phyloP scores from a whole-genome alignment of 2,329 filamentous ascomycete species.

The Metarhizium guizhouense region DNA sequence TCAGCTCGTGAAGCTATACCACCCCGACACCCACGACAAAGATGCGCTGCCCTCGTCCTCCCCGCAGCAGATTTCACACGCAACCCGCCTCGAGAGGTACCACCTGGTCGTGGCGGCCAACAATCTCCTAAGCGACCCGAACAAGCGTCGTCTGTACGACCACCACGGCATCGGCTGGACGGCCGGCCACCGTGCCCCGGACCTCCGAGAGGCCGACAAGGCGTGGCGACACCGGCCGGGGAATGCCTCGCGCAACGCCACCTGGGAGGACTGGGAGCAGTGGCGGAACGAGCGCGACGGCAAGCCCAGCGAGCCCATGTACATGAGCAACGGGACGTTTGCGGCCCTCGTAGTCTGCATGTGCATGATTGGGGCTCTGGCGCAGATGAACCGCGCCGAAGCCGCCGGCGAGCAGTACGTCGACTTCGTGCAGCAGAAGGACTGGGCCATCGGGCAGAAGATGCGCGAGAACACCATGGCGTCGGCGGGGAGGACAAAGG shows the following conservation, averaged over 20 bases:
- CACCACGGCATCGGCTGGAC: constrained; percentile 74
- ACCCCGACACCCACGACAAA: constrained; percentile 61
- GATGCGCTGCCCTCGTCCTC: constrained; percentile 6
- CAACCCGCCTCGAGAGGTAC: constrained; percentile 76
- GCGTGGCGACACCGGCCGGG: constrained; percentile 40
- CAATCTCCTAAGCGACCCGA: constrained; percentile 73
- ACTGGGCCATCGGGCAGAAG: constrained; percentile 54
- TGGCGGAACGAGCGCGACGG: constrained; percentile 54
- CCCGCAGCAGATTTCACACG: constrained; percentile 30
- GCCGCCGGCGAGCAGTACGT: constrained; percentile 53
- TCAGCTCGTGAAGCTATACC: constrained; percentile 89
- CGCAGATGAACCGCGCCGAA: constrained; percentile 63
- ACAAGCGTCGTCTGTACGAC: constrained; percentile 76
- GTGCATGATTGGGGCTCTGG: constrained; percentile 59
- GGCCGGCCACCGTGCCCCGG: constrained; percentile 32
- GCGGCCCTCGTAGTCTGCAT: constrained; percentile 58
- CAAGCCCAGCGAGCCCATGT: constrained; percentile 41
- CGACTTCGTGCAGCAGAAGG: constrained; percentile 57
- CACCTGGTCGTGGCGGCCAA: constrained; percentile 82
- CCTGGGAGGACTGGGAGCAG: constrained; percentile 95
- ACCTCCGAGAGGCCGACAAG: constrained; percentile 35
- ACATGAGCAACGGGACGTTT: constrained; percentile 74
- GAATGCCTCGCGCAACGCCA: constrained; percentile 62
- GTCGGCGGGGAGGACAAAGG: constrained; percentile 41
- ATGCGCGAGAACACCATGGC: constrained; percentile 44